phyloP scores from a whole-genome alignment of 352 stramenopile species.

The Pythium rishiriense region DNA sequence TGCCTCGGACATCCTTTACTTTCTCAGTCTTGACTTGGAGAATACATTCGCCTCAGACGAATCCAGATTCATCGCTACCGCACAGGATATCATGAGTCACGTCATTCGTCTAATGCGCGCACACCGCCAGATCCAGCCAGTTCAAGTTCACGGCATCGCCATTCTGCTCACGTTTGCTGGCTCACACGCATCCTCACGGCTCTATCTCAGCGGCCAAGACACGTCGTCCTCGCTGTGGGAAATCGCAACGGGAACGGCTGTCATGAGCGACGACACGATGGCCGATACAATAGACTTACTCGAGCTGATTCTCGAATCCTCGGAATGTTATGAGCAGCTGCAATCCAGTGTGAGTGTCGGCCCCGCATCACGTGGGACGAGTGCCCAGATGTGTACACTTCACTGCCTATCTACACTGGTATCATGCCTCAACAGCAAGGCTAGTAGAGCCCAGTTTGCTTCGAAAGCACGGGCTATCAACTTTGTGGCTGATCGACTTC shows the following conservation, averaged over 20 bases:
- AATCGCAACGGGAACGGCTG: slow-evolving; percentile 33
- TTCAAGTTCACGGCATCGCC: slow-evolving; percentile 55
- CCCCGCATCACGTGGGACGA: neutral
- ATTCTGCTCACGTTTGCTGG: slow-evolving; percentile 46
- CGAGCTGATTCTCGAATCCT: slow-evolving; percentile 38
- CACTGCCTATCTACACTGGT: slow-evolving; percentile 8
- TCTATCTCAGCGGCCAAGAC: slow-evolving; percentile 14
- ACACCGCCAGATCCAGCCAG: slow-evolving; percentile 33
- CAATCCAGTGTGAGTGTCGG: neutral
- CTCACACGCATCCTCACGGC: slow-evolving; percentile 33
- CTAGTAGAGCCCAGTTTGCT: slow-evolving; percentile 3
- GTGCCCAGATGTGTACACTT: slow-evolving; percentile 9
- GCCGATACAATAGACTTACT: slow-evolving; percentile 45
- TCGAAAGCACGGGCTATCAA: slow-evolving; percentile 7
- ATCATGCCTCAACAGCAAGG: slow-evolving; percentile 20
- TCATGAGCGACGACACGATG: slow-evolving; percentile 25
- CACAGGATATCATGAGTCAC: slow-evolving; percentile 29
- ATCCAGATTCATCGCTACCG: slow-evolving; percentile 8
- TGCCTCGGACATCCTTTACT: slow-evolving; percentile 54
- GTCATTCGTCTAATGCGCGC: slow-evolving; percentile 39
- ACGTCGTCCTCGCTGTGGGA: slow-evolving; percentile 30
- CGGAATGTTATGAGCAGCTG: slow-evolving; percentile 15
- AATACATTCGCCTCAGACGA: slow-evolving; percentile 16
- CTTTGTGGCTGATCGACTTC: slow-evolving; percentile 16
- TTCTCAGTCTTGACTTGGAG: slow-evolving; percentile 53